These are phyloP conservation scores for Dactylellina leptospora DNA, from an alignment of 2,329 filamentous ascomycete species.

Conservation along the genomic window DNA sequence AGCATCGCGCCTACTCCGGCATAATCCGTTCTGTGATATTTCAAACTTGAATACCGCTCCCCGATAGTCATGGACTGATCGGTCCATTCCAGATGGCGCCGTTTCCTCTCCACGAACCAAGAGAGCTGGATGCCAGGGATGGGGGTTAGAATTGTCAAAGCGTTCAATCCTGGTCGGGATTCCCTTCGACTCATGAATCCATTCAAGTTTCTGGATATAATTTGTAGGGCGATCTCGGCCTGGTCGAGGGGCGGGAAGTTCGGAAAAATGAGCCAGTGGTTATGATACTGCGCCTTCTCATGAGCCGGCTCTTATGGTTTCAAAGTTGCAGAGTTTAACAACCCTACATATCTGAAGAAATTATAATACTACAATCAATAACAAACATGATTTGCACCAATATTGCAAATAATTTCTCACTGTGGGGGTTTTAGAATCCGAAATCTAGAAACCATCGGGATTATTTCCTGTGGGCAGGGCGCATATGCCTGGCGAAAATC, in stretches of 20 bases:
- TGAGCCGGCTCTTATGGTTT: background rate
- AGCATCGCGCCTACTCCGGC: background rate
- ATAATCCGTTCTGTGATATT: background rate
- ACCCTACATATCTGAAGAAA: no score
- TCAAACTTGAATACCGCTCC: no score
- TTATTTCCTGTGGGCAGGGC: background rate
- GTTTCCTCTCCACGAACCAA: no score
- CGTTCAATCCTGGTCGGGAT: background rate
- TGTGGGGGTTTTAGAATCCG: background rate
- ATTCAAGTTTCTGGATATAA: background rate
- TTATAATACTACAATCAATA: slow-evolving; percentile 14
- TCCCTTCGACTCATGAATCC: background rate
- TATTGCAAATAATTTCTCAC: background rate
- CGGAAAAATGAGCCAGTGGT: background rate
- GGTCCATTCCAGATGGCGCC: no score
- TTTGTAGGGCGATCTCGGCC: background rate
- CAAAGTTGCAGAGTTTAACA: background rate
- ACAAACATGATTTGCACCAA: slow-evolving; percentile 1
- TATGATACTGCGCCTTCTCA: background rate
- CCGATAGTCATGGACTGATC: no score
- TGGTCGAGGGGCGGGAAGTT: background rate
- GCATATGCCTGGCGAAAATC: slow-evolving; percentile 37
- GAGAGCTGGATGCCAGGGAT: slow-evolving; percentile 1
- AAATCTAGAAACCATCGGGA: background rate
- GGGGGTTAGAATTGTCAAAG: background rate